Evolutionary conservation across 805 yeast species (phyloP).

Genomic region (Kodamaea leandrae): DNA sequence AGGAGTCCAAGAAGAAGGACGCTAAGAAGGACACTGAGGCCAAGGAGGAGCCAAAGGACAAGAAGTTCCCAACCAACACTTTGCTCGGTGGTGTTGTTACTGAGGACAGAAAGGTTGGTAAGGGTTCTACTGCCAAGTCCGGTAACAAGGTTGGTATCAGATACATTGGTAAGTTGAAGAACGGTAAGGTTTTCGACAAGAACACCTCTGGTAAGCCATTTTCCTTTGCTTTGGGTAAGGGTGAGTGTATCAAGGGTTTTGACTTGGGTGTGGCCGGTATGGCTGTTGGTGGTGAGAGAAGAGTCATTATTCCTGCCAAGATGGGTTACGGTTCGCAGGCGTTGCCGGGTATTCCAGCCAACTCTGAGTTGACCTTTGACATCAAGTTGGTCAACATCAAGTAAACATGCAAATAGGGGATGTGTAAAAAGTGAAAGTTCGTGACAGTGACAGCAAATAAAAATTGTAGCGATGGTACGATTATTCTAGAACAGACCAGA

Average conservation of each 20-base stretch:
- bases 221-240: slow-evolving; percentile 85
- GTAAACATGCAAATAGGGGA: slow-evolving; percentile 39
- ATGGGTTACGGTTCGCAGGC: slow-evolving; percentile 95
- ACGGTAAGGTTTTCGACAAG: slow-evolving; percentile 95
- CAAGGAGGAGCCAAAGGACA: slow-evolving; percentile 23
- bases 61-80: slow-evolving; percentile 69
- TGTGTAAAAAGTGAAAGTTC: background rate
- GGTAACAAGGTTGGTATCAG: slow-evolving; percentile 94
- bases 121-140: slow-evolving; percentile 82
- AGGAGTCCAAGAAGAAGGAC: slow-evolving; percentile 17
- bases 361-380: slow-evolving; percentile 94
- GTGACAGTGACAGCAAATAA: background rate
- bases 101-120: slow-evolving; percentile 90
- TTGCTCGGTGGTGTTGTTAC: slow-evolving; percentile 89
- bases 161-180: slow-evolving; percentile 95
- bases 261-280: slow-evolving; percentile 98
- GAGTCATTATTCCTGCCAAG: slow-evolving; percentile 92
- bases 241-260: slow-evolving; percentile 98
- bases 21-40: slow-evolving; percentile 20
- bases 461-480: background rate
- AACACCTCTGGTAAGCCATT: slow-evolving; percentile 98
- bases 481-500: too few relatives aligned
- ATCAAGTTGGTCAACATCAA: slow-evolving; percentile 89
- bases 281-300: slow-evolving; percentile 98
- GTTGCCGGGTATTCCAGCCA: slow-evolving; percentile 96